Evolutionary conservation across 345 rosid species (phyloP).

Genomic region (Eutrema japonicum): DNA sequence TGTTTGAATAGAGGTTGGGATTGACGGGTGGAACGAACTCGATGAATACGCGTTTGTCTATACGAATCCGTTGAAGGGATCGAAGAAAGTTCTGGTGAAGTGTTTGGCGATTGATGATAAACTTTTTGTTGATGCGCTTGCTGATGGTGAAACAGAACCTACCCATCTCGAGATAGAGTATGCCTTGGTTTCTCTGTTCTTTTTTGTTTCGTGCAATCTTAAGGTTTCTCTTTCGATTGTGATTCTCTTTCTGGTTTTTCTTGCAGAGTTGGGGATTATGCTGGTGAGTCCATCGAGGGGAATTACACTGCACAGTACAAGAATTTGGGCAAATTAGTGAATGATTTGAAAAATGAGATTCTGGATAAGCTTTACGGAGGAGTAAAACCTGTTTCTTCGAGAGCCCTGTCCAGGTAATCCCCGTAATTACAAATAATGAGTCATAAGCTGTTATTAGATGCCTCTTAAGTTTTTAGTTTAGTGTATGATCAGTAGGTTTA

Average conservation of each 20-base stretch:
- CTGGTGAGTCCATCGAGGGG: conserved; percentile 46
- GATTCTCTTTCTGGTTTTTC: neutral
- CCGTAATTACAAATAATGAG: neutral
- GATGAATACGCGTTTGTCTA: conserved; percentile 81
- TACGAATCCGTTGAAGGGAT: conserved; percentile 52
- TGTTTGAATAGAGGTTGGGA: conserved; percentile 73
- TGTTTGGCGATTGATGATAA: conserved; percentile 65
- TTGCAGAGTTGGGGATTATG: conserved; percentile 62
- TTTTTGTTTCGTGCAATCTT: neutral
- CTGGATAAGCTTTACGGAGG: conserved; percentile 53
- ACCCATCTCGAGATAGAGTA: conserved; percentile 74
- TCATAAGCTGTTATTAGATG: neutral
- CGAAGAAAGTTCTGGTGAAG: conserved; percentile 66
- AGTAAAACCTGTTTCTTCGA: conserved; percentile 42
- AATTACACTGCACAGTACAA: conserved; percentile 64
- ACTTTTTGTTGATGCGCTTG: conserved; percentile 66
- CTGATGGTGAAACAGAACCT: conserved; percentile 58
- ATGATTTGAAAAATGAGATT: conserved; percentile 52
- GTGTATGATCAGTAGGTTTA: neutral
- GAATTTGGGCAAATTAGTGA: conserved; percentile 64
- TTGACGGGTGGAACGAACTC: conserved; percentile 74
- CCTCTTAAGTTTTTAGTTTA: too few species aligned
- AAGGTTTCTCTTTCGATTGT: neutral
- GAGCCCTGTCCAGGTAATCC: conserved; percentile 46
- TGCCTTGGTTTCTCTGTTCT: conserved; percentile 8